Evolutionary conservation across 2,329 filamentous ascomycete genomes (phyloP).

Genomic region (Aspergillus viridinutans): DNA sequence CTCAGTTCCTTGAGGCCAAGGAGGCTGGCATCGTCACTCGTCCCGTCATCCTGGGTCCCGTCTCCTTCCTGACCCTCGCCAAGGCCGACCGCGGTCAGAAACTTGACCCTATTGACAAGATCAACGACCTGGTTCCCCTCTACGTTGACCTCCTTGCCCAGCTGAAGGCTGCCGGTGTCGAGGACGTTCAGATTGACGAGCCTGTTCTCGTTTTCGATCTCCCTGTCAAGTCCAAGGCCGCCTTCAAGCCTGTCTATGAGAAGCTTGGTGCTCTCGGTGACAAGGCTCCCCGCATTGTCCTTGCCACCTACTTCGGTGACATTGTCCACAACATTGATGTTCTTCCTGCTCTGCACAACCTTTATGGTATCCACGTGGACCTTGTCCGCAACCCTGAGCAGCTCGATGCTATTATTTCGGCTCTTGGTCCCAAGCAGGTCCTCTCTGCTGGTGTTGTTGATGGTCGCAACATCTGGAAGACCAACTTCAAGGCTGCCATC

Average conservation of each 20-base stretch:
- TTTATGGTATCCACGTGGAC: constrained; percentile 89
- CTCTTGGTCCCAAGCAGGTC: constrained; percentile 82
- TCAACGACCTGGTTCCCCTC: constrained; percentile 88
- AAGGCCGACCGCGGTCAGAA: constrained; percentile 96
- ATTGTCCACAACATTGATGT: constrained; percentile 98
- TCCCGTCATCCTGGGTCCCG: constrained; percentile 90
- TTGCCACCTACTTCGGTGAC: constrained; percentile 99
- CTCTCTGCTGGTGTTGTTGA: constrained; percentile 96
- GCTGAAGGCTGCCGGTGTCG: constrained; percentile 93
- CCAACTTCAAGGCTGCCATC: constrained; percentile 94
- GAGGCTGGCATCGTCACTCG: constrained; percentile 89
- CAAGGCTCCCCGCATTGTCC: constrained; percentile 79
- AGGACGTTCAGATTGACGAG: constrained; percentile 98
- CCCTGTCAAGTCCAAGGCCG: constrained; percentile 81
- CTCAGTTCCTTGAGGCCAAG: constrained; percentile 95
- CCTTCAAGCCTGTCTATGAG: constrained; percentile 97
- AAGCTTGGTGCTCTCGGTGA: constrained; percentile 68
- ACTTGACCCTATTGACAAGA: constrained; percentile 87
- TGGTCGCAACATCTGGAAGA: constrained; percentile 99
- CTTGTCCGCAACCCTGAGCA: constrained; percentile 98
- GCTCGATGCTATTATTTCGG: constrained; percentile 75
- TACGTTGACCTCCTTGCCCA: constrained; percentile 89
- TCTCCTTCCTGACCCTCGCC: constrained; percentile 94
- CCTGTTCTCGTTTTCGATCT: constrained; percentile 95
- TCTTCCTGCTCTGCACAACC: constrained; percentile 65